Evolutionary conservation across 169 alveolate genomes (phyloP), one percentile per base, ranked within the genome.

Genomic region (Eimeria tenella): DNA sequence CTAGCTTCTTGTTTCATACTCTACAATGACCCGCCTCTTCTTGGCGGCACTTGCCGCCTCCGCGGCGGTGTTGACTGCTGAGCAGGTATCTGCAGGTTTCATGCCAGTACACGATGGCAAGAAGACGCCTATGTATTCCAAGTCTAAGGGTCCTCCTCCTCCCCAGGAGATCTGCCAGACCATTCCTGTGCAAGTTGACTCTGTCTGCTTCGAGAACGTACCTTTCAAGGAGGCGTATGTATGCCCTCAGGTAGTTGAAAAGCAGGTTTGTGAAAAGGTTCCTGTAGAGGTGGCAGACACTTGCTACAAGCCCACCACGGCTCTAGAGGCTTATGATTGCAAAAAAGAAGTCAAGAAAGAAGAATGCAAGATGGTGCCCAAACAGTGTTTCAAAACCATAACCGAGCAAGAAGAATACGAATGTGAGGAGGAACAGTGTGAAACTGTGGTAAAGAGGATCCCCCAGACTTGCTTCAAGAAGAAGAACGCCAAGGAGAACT

Each of bases 11-110:
- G 0, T 49, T 62, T 19, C 79, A 25, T 5, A 42, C n/a, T 0
- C 55, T 8, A 84, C 92, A 62, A 84, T 84, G 92, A 84, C 92
- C 92, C 92, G 92, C 92, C 92, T 84, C 60, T 13, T 60, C 68
- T n/a, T 84, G 92, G 92, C 92, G 81, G 92, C 92, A 62, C 92
- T 84, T 81, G 81, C 92, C 63, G 92, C 92, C 92, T 84, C 81
- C 52, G 92, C 81, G 65, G 92, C 92, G 92, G 92, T 84, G 31
- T 63, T 84, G 52, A 62, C 52, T 25, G 82, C 81, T 62, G 92
- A 84, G 60, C 31, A 52, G 65, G 92, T 63, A 60, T 84, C 79
- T 19, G 92, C 82, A 63, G 92, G 81, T 31, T 84, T 84, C 70
- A 84, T 84, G 92, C 92, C 92, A 63, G 82, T 25, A 25, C 50